Conservation (phyloP, 495 filamentous ascomycete genomes). For the Trichoderma erinaceum region DNA sequence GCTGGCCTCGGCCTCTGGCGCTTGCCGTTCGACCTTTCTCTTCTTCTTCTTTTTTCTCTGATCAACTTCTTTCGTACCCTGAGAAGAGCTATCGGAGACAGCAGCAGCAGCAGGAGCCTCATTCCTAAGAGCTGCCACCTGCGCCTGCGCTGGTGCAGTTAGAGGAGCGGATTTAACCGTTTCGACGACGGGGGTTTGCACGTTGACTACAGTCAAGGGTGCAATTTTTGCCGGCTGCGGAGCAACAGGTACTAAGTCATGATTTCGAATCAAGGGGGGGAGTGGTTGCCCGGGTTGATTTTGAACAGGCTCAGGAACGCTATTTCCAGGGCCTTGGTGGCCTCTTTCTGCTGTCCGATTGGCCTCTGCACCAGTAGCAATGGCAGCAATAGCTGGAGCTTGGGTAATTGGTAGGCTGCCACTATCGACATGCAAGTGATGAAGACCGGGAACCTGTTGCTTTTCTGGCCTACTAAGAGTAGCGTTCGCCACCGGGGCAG, state of each 20-base stretch:
- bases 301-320: background rate
- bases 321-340: background rate
- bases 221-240: slow-evolving; percentile 80
- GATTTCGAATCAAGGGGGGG: slow-evolving; percentile 34
- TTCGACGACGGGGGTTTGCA: slow-evolving; percentile 50
- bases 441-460: slow-evolving; percentile 30
- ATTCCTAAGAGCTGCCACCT: slow-evolving; percentile 46
- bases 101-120: slow-evolving; percentile 30
- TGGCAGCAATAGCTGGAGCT: slow-evolving; percentile 29
- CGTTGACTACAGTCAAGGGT: slow-evolving; percentile 50
- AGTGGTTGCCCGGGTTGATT: slow-evolving; percentile 20
- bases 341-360: background rate
- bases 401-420: slow-evolving; percentile 15
- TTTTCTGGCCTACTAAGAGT: slow-evolving; percentile 15
- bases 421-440: slow-evolving; percentile 19
- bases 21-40: slow-evolving; percentile 40
- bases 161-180: slow-evolving; percentile 16
- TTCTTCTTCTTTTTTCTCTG: slow-evolving; percentile 47
- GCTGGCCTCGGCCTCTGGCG: slow-evolving; percentile 33
- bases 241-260: slow-evolving; percentile 63
- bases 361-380: slow-evolving; percentile 22
- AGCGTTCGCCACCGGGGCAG: background rate
- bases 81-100: slow-evolving; percentile 49
- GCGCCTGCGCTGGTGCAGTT: slow-evolving; percentile 30
- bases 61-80: slow-evolving; percentile 30